Evolutionary conservation across 2,329 filamentous ascomycete genomes (phyloP).

Genomic region (Ophiostoma novo-ulmi): DNA sequence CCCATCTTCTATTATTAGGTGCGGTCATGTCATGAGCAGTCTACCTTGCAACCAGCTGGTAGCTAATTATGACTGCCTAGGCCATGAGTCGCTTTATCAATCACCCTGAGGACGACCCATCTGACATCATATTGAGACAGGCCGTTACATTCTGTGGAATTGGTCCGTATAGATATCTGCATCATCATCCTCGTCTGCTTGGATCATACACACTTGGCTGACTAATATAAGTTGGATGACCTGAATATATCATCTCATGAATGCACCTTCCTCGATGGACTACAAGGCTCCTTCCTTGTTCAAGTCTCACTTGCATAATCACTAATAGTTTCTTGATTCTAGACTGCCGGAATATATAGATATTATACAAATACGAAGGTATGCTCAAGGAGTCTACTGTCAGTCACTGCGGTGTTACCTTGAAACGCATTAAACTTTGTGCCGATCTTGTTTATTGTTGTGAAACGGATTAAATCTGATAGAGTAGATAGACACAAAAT

Average conservation of each 20-base stretch:
- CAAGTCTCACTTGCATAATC: too few species aligned
- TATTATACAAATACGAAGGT: too few species aligned
- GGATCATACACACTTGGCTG: neutral
- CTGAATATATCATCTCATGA: neutral
- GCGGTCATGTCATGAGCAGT: neutral
- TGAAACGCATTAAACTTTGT: too few species aligned
- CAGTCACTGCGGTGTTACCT: too few species aligned
- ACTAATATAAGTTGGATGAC: neutral
- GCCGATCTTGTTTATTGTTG: too few species aligned
- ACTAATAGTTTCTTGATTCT: too few species aligned
- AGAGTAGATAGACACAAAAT: neutral
- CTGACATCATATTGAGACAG: neutral
- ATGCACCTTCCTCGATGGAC: neutral
- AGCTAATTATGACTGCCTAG: neutral
- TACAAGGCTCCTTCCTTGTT: too few species aligned
- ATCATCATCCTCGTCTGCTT: too few species aligned
- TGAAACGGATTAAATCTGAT: too few species aligned
- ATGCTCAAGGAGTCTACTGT: too few species aligned
- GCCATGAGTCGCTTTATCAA: neutral
- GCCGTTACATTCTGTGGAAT: neutral
- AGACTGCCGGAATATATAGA: too few species aligned
- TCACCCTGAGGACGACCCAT: neutral
- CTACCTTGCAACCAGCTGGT: neutral
- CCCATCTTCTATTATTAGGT: neutral
- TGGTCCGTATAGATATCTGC: neutral